Conservation (phyloP, 306 rosid genomes). For the Sphenostylis stenocarpa region DNA sequence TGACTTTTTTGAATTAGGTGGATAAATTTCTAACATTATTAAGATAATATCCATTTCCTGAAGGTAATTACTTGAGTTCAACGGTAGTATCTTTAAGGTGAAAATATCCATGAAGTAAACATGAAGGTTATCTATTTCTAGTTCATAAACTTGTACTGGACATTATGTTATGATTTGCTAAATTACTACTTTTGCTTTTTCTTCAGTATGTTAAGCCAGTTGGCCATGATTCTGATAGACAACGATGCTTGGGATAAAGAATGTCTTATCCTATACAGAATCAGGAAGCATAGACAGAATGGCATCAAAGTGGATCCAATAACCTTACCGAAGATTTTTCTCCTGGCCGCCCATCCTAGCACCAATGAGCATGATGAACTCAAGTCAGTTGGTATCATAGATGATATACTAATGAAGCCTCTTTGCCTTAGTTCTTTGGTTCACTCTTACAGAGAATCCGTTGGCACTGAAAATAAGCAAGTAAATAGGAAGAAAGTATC, state of each 20-base stretch:
- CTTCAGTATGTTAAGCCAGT: slow-evolving; percentile 43
- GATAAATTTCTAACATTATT: not conserved
- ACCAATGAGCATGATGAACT: slow-evolving; percentile 48
- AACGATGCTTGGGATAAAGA: slow-evolving; percentile 77
- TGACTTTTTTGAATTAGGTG: not conserved
- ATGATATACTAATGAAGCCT: slow-evolving; percentile 70
- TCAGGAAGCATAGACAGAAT: slow-evolving; percentile 45
- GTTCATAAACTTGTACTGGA: not conserved
- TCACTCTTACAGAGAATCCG: slow-evolving; percentile 62
- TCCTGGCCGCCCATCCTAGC: slow-evolving; percentile 54
- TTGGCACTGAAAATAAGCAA: slow-evolving; percentile 59
- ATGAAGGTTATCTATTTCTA: not conserved
- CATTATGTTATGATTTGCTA: slow-evolving; percentile 18
- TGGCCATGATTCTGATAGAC: slow-evolving; percentile 76
- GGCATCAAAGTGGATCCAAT: slow-evolving; percentile 37
- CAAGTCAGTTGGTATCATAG: slow-evolving; percentile 56
- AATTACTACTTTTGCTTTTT: slow-evolving; percentile 15
- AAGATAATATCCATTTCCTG: not conserved
- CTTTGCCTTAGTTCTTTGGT: slow-evolving; percentile 63
- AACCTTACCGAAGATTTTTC: slow-evolving; percentile 64
- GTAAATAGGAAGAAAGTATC: slow-evolving; percentile 46
- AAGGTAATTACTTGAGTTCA: not conserved
- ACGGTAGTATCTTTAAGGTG: not conserved
- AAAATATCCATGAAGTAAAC: not conserved
- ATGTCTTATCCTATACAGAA: slow-evolving; percentile 32